Evolutionary conservation across 768 basidiomycete species (phyloP).

Genomic region (Mycena crocata): DNA sequence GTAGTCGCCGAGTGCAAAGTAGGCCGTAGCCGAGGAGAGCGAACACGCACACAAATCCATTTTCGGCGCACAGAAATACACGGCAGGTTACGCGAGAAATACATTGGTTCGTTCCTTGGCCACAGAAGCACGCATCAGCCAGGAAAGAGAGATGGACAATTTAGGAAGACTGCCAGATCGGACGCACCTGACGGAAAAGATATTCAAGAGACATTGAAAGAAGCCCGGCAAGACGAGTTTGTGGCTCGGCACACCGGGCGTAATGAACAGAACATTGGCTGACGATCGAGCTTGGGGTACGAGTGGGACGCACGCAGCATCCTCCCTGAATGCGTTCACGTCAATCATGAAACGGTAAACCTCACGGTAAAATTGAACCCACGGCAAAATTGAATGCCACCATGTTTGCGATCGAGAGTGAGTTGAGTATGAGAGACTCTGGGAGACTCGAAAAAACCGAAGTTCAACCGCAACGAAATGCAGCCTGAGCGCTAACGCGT

Average conservation of each 20-base stretch:
- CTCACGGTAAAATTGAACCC: slow-evolving; percentile 12
- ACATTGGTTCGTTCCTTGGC: too few relatives aligned
- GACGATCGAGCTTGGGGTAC: slow-evolving; percentile 14
- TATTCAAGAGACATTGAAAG: neutral
- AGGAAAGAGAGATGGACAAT: slow-evolving; percentile 8
- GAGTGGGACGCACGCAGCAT: neutral
- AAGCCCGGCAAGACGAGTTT: slow-evolving; percentile 13
- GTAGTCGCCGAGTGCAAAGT: slow-evolving; percentile 12
- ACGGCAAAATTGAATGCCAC: slow-evolving; percentile 11
- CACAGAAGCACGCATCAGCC: neutral
- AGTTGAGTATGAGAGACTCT: too few relatives aligned
- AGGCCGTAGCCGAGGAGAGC: too few relatives aligned
- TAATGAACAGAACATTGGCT: too few relatives aligned
- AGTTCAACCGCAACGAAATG: too few relatives aligned
- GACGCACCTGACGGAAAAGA: slow-evolving; percentile 1
- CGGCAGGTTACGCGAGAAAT: neutral
- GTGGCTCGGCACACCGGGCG: slow-evolving; percentile 21
- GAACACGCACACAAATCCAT: neutral
- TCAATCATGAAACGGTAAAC: slow-evolving; percentile 21
- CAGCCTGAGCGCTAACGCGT: too few relatives aligned
- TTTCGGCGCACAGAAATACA: neutral
- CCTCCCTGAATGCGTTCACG: slow-evolving; percentile 19
- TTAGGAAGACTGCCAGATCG: slow-evolving; percentile 31
- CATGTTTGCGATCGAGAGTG: slow-evolving; percentile 18
- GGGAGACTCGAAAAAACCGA: too few relatives aligned